Evolutionary conservation across 2,329 filamentous ascomycete species (phyloP), one percentile per base, ranked within the genome.

Genomic region (Blumeria graminis): DNA sequence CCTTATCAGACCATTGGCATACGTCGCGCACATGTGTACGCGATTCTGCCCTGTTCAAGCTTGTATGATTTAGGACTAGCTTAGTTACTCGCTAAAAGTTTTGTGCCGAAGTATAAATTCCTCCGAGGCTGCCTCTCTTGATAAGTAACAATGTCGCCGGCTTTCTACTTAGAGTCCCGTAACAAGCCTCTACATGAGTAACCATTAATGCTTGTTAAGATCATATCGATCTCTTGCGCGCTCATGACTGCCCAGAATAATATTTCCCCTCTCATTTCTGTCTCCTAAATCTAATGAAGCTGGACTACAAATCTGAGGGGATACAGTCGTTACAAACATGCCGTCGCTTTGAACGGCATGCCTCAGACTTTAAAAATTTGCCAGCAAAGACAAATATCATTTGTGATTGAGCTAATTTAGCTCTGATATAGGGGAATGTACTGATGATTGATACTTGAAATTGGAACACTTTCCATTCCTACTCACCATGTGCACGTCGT

Each of bases 161-260:
- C 87, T 82, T 84, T 82, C 80, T 85, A 86, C 85, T 90, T 96
- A 96, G 92, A 98, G 92, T 98, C 92, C 93, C 90, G 89, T 84
- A 84, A 81, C 80, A 85, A 80, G 84, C 80, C 70, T 68, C 65
- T 61, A 62, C 61, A 58, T 62, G 63, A 67, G 65, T 68, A 64
- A 60, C 67, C 68, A 67, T 89, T 86, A 86, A 77, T 96, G 78
- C 84, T 87, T 88, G 81, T 85, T 86, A 85, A 93, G 86, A 78
- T 82, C 78, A 81, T 75, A 70, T 70, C 75, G 82, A 74, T 77
- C 85, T 89, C 84, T 61, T 74, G 86, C 89, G 90, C 86, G 92
- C 92, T 98, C 88, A 89, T 82, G 86, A 88, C 85, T 76, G 85
- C 84, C 90, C 84, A 86, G 93, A 86, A 13, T 2, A 18, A 43